Percentiles rank a stretch among this genome's conserved stretches.
Conservation (phyloP, 225 moss, liverwort and hornwort genomes). For the Sphagnum tenellum region DNA sequence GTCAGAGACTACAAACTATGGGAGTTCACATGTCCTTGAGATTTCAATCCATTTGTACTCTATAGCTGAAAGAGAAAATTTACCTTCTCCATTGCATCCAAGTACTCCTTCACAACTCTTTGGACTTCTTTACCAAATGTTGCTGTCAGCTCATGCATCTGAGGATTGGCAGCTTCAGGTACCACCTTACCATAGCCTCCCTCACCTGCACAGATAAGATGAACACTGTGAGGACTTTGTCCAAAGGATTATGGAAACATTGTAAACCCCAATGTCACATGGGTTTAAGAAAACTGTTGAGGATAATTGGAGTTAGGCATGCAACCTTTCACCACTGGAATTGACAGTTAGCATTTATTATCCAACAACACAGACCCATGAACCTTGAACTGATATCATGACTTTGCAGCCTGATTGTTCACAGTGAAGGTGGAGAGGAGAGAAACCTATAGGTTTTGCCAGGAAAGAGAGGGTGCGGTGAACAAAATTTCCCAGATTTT, state of each 20-base stretch:
- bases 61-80: not conserved
- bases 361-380: too few species aligned
- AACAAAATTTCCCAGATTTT: constrained; percentile 87
- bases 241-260: not conserved
- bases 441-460: constrained; percentile 54
- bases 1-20: too few species aligned
- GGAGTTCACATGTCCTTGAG: too few species aligned
- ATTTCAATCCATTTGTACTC: too few species aligned
- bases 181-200: constrained; percentile 74
- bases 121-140: constrained; percentile 51
- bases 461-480: constrained; percentile 80
- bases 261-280: too few species aligned
- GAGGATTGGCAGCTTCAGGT: constrained; percentile 59
- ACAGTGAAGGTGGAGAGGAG: not conserved
- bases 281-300: too few species aligned
- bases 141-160: constrained; percentile 58
- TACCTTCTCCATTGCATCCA: constrained; percentile 88
- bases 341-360: too few species aligned
- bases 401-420: too few species aligned
- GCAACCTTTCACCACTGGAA: too few species aligned
- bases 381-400: too few species aligned
- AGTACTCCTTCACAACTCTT: constrained; percentile 56
- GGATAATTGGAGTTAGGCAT: too few species aligned
- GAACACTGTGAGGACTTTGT: too few species aligned
- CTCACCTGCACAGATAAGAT: constrained; percentile 37